phyloP scores from a whole-genome alignment of 1,139 yeast genomes.

The Magnusiomyces ingens region DNA sequence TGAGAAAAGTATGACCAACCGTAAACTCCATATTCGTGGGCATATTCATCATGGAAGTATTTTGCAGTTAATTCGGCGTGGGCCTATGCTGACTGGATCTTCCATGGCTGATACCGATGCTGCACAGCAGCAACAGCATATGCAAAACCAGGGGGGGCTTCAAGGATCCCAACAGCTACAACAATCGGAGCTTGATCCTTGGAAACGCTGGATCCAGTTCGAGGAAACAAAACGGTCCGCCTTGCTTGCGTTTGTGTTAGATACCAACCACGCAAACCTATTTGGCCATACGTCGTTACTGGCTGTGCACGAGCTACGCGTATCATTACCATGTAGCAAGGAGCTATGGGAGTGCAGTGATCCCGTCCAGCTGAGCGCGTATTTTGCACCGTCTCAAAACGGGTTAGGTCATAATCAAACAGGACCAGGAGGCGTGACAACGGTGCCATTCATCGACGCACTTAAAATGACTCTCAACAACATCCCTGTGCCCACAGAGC shows the following conservation, averaged over 20 bases:
- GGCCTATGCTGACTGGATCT: slow-evolving; percentile 47
- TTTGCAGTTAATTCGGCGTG: slow-evolving; percentile 62
- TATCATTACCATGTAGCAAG: slow-evolving; percentile 74
- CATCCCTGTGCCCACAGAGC: slow-evolving; percentile 42
- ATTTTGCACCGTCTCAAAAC: not conserved
- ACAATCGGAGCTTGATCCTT: slow-evolving; percentile 26
- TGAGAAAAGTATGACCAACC: slow-evolving; percentile 55
- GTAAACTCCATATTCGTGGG: slow-evolving; percentile 61
- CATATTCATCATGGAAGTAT: slow-evolving; percentile 74
- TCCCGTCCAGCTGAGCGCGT: not conserved
- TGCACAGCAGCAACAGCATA: not conserved
- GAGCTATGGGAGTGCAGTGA: slow-evolving; percentile 55
- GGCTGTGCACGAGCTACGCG: slow-evolving; percentile 62
- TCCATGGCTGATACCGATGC: slow-evolving; percentile 8
- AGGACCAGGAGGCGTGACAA: slow-evolving; percentile 23
- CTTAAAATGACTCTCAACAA: slow-evolving; percentile 51
- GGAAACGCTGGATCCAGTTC: slow-evolving; percentile 65
- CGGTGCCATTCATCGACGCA: slow-evolving; percentile 45
- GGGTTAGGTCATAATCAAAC: not conserved
- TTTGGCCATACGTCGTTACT: slow-evolving; percentile 70
- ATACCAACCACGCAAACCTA: slow-evolving; percentile 70
- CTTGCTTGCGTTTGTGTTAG: slow-evolving; percentile 71
- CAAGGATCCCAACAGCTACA: not conserved
- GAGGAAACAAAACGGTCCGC: slow-evolving; percentile 76
- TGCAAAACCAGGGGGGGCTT: not conserved